Evolutionary conservation across 2,329 filamentous ascomycete genomes (phyloP).

Genomic region (Byssothecium circinans): DNA sequence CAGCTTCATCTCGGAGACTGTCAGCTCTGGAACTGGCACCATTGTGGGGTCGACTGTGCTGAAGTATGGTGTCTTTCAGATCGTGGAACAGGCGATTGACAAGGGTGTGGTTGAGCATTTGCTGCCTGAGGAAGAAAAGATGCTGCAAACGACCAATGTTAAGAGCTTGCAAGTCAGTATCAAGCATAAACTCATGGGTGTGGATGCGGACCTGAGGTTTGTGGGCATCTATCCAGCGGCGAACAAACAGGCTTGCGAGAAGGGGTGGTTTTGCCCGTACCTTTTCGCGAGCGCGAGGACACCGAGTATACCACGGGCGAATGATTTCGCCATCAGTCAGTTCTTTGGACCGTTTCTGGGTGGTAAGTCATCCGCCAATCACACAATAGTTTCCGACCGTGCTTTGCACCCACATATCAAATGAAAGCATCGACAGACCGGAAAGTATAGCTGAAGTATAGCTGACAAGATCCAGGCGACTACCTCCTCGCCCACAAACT

Average conservation of each 20-base stretch:
- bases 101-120: constrained; percentile 43
- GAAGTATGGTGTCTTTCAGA: constrained; percentile 43
- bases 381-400: too few species aligned
- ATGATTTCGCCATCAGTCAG: constrained; percentile 43
- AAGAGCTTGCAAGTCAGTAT: constrained; percentile 43
- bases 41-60: constrained; percentile 31
- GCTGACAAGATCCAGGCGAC: too few species aligned
- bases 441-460: too few species aligned
- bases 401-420: too few species aligned
- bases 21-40: constrained; percentile 32
- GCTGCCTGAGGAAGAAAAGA: constrained; percentile 45
- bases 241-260: constrained; percentile 33
- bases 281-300: constrained; percentile 39
- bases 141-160: constrained; percentile 39
- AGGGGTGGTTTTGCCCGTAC: constrained; percentile 45
- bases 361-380: too few species aligned
- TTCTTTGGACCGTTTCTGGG: constrained; percentile 42
- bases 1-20: constrained; percentile 38
- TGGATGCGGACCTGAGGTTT: constrained; percentile 42
- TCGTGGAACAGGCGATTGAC: constrained; percentile 45
- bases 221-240: constrained; percentile 25
- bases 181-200: constrained; percentile 47
- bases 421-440: too few species aligned
- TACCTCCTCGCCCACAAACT: constrained; percentile 42
- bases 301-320: constrained; percentile 32